These are phyloP conservation scores for Metschnikowia anglica DNA, from an alignment of 805 yeast genomes.

Conservation along the genomic window DNA sequence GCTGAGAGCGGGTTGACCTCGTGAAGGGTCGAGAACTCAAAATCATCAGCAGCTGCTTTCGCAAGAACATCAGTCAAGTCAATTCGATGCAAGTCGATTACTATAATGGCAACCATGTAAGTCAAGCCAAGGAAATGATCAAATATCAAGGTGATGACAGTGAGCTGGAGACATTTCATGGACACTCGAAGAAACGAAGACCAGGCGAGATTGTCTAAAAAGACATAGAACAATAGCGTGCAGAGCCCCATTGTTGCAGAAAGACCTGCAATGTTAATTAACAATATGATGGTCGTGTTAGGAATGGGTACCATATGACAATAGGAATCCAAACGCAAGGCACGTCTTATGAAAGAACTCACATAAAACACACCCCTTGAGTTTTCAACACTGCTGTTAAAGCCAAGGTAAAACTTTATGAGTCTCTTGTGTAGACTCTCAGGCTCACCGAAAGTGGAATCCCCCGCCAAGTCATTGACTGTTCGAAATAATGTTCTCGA, in stretches of 20 bases:
- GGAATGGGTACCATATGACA: constrained; percentile 23
- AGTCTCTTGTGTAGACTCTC: constrained; percentile 27
- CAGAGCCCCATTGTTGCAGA: constrained; percentile 7
- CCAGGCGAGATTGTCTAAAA: constrained; percentile 1
- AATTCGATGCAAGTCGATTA: constrained; percentile 63
- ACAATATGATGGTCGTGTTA: constrained; percentile 24
- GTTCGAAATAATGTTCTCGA: constrained; percentile 31
- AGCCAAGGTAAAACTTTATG: constrained; percentile 32
- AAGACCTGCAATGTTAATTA: constrained; percentile 22
- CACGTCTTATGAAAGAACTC: constrained; percentile 13
- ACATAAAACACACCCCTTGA: constrained; percentile 16
- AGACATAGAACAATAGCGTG: constrained; percentile 5
- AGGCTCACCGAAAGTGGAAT: constrained; percentile 21
- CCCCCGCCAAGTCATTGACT: constrained; percentile 30
- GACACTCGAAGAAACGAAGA: neutral
- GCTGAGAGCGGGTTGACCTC: constrained; percentile 31
- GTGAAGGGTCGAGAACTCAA: constrained; percentile 20
- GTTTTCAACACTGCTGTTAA: constrained; percentile 20
- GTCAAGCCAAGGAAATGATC: constrained; percentile 64
- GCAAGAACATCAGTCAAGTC: constrained; percentile 54
- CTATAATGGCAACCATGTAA: constrained; percentile 61
- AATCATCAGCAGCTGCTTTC: constrained; percentile 11
- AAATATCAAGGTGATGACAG: constrained; percentile 45
- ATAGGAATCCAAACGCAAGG: constrained; percentile 11
- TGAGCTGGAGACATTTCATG: neutral